phyloP scores from a whole-genome alignment of 2,329 filamentous ascomycete species.

The Fusarium udum region DNA sequence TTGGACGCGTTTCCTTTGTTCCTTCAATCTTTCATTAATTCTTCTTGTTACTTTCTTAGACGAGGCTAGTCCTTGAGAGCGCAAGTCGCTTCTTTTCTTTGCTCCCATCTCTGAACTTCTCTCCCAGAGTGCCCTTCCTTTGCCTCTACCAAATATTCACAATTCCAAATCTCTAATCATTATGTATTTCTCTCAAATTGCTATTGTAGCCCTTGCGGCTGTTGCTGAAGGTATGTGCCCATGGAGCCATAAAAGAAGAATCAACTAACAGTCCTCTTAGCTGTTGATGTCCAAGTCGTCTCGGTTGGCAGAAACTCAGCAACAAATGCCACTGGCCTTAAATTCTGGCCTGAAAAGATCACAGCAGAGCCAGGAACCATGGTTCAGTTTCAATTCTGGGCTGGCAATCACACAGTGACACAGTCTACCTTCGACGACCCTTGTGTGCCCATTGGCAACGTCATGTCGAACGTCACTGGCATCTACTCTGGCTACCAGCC shows the following conservation, averaged over 20 bases:
- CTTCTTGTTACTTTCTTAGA: slow-evolving; percentile 29
- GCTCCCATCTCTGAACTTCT: background rate
- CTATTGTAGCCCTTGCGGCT: slow-evolving; percentile 59
- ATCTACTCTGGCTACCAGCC: slow-evolving; percentile 76
- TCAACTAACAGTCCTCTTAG: slow-evolving; percentile 38
- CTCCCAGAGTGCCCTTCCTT: slow-evolving; percentile 40
- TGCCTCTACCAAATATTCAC: slow-evolving; percentile 26
- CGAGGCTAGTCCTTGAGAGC: slow-evolving; percentile 47
- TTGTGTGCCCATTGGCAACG: slow-evolving; percentile 68
- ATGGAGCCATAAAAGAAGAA: background rate
- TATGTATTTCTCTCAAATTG: slow-evolving; percentile 63
- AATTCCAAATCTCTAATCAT: slow-evolving; percentile 42
- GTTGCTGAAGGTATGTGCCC: slow-evolving; percentile 55
- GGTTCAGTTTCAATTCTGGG: slow-evolving; percentile 74
- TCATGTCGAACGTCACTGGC: slow-evolving; percentile 63
- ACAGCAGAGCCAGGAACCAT: slow-evolving; percentile 69
- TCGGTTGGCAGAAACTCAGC: slow-evolving; percentile 65
- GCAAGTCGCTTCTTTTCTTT: slow-evolving; percentile 43
- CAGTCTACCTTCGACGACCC: slow-evolving; percentile 79
- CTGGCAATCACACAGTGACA: slow-evolving; percentile 80
- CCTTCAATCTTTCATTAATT: slow-evolving; percentile 38
- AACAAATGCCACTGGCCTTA: slow-evolving; percentile 61
- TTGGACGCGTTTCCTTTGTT: slow-evolving; percentile 43
- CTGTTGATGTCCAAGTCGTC: slow-evolving; percentile 67
- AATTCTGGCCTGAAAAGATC: slow-evolving; percentile 73